Percentiles rank a stretch among this genome's conserved stretches.
phyloP scores from a whole-genome alignment of 2,329 filamentous ascomycete genomes.

The Aspergillus japonicus region DNA sequence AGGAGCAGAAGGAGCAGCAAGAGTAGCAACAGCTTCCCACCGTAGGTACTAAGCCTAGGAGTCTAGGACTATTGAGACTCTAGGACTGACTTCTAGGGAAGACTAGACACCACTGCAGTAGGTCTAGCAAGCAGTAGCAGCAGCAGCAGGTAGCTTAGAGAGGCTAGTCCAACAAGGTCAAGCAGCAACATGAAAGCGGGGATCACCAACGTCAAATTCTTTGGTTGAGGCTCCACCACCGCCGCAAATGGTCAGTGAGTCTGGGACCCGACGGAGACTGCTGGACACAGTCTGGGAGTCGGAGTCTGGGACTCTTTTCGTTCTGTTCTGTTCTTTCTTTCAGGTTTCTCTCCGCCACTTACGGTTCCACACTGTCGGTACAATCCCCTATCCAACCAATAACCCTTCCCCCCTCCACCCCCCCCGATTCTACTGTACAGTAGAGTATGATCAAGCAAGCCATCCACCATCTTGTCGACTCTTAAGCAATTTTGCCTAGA shows the following conservation, averaged over 20 bases:
- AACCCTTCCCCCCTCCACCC: too few species aligned
- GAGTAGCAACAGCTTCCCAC: neutral
- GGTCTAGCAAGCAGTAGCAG: neutral
- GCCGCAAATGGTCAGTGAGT: neutral
- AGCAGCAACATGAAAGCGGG: conserved; percentile 1
- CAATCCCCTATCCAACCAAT: neutral
- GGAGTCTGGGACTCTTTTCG: too few species aligned
- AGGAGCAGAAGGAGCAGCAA: conserved; percentile 1
- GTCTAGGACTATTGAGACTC: too few species aligned
- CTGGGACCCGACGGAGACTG: neutral
- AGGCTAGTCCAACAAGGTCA: neutral
- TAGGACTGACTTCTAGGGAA: too few species aligned
- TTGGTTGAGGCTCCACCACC: neutral
- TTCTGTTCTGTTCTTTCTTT: neutral
- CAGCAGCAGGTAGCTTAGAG: neutral
- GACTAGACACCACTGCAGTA: too few species aligned
- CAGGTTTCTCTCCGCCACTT: neutral
- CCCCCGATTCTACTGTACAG: too few species aligned
- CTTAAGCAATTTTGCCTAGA: neutral
- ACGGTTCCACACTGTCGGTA: neutral
- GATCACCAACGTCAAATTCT: conserved; percentile 8
- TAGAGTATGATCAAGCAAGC: neutral
- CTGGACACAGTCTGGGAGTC: too few species aligned
- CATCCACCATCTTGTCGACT: neutral
- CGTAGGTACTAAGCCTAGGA: too few species aligned